These are phyloP conservation scores for Fusarium nanum DNA, from an alignment of 2,329 filamentous ascomycete species.

Conservation along the genomic window DNA sequence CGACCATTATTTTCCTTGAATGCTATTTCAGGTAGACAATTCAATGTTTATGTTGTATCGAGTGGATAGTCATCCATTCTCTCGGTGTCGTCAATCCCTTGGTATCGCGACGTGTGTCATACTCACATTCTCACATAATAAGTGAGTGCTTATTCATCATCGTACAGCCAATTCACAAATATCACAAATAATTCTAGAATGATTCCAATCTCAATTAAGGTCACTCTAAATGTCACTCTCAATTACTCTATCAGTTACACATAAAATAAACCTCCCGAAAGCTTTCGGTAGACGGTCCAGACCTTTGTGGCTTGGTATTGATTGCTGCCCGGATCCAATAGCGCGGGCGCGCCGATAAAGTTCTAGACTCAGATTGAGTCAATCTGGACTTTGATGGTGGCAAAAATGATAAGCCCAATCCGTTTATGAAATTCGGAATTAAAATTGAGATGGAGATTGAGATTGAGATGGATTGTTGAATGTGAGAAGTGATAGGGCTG, in stretches of 20 bases:
- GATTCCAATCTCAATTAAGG: background rate
- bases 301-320: background rate
- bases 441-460: background rate
- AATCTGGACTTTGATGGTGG: background rate
- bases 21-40: background rate
- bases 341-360: constrained; percentile 10
- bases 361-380: background rate
- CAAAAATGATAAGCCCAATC: too few species aligned
- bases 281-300: background rate
- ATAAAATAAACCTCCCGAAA: background rate
- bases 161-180: background rate
- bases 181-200: background rate
- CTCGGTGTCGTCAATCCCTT: too few species aligned
- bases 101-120: too few species aligned
- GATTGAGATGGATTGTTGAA: background rate
- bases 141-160: too few species aligned
- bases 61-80: background rate
- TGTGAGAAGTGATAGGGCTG: constrained; percentile 22
- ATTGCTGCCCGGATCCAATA: background rate
- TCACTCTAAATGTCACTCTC: background rate
- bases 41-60: background rate
- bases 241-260: background rate
- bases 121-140: too few species aligned
- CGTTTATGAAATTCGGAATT: background rate
- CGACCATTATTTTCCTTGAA: background rate